phyloP scores from a whole-genome alignment of 2,329 filamentous ascomycete species.

The Penicillium sp. region DNA sequence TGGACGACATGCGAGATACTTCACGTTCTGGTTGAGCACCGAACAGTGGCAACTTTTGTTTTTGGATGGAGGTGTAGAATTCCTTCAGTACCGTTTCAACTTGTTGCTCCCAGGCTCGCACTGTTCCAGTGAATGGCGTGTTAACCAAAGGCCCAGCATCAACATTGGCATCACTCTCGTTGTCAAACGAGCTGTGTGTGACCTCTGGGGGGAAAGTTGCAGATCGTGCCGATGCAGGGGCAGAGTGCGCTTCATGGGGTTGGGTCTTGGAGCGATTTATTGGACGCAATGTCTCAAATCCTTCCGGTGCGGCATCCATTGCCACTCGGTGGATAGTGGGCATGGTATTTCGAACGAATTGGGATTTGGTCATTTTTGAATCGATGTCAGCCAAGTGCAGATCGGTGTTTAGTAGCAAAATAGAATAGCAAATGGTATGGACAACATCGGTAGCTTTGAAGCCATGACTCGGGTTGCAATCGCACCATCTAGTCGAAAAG shows the following conservation, averaged over 20 bases:
- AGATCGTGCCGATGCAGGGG: constrained; percentile 24
- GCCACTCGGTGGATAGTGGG: constrained; percentile 79
- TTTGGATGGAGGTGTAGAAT: constrained; percentile 86
- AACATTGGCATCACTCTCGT: constrained; percentile 29
- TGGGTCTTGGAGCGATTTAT: constrained; percentile 39
- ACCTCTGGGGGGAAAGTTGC: constrained; percentile 21
- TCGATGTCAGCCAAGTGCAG: constrained; percentile 93
- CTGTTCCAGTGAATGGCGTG: constrained; percentile 69
- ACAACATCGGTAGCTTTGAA: constrained; percentile 92
- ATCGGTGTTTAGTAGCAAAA: constrained; percentile 94
- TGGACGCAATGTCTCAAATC: constrained; percentile 58
- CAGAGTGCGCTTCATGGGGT: constrained; percentile 33
- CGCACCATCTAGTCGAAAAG: constrained; percentile 87
- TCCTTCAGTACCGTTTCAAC: constrained; percentile 88
- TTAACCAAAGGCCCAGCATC: constrained; percentile 70
- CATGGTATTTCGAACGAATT: constrained; percentile 96
- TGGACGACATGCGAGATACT: constrained; percentile 45
- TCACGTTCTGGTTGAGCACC: constrained; percentile 58
- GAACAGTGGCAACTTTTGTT: constrained; percentile 81
- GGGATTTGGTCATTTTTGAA: constrained; percentile 89
- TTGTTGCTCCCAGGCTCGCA: constrained; percentile 82
- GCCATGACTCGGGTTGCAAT: constrained; percentile 87
- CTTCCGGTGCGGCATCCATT: constrained; percentile 67
- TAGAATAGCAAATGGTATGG: constrained; percentile 94
- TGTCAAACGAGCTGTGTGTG: constrained; percentile 16